Base-by-base conservation (phyloP, 2,329 filamentous ascomycete genomes). In the Ophiostoma ulmi region DNA sequence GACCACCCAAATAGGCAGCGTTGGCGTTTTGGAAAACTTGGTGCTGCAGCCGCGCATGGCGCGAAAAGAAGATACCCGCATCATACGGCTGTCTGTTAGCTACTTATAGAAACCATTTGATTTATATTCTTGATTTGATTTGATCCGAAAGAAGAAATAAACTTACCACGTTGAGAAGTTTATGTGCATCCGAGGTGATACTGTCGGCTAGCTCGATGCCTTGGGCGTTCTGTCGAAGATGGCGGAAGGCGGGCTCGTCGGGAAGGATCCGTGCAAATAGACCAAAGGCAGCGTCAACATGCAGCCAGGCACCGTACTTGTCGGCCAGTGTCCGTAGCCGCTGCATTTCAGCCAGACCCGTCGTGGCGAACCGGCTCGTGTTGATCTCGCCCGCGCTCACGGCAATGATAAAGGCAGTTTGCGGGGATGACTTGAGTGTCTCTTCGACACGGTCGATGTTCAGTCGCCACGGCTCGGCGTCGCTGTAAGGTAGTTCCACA, bases 351-450 rank as follows among this genome's bases (percentile, higher is more conserved):
- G 84, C 82, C 2, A 79, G 74, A 0, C 82, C 86, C 1, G 80
- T 80, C 41, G 84, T 91, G 38, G 92, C 90, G 78, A 93, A 97
- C 5, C 89, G 83, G 0, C 94, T 93, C 0, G 93, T 96, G 75
- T 98, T 97, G 38, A 97, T 92, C 80, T 98, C 94, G 1, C 92
- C 92, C 6, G 90, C 91, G 61, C 92, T 94, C n/a, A 97, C 81
- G 5, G 86, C 88, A 52, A 97, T 87, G 72, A 97, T 92, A 68
- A 85, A 91, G n/a, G 58, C 67, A 2, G 84, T 84, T 0, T 80
- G 77, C n/a, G 22, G 58, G 3, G 65, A 67, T 48, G 78, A 79
- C 71, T 74, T 77, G 20, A 96, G 81, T 71, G 87, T 84, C 65
- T 78, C 78, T 78, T 92, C 88, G 1, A 97, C 81, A 3, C 81